Conservation (phyloP, 1,284 basidiomycete genomes). For the Hypsizygus ulmarius region DNA sequence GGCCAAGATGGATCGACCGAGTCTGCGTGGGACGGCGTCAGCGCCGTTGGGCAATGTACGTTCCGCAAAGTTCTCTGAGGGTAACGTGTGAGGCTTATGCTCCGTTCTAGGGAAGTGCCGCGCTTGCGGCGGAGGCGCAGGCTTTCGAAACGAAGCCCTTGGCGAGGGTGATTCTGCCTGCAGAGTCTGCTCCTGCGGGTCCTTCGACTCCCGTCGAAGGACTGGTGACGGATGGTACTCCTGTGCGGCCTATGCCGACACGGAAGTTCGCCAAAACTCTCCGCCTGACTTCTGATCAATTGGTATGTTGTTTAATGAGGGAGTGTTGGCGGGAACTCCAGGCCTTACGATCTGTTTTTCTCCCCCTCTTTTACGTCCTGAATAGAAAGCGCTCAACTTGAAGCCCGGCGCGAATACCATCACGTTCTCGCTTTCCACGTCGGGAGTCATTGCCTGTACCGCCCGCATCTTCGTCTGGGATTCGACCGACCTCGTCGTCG, state of each 20-base stretch:
- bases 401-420: slow-evolving; percentile 90
- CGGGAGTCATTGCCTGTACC: slow-evolving; percentile 83
- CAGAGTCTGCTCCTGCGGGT: slow-evolving; percentile 37
- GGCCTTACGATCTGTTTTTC: background rate
- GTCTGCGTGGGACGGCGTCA: slow-evolving; percentile 28
- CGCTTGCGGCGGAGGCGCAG: background rate
- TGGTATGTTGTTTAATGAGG: slow-evolving; percentile 27
- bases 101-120: background rate
- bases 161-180: slow-evolving; percentile 23
- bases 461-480: slow-evolving; percentile 98
- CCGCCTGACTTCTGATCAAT: slow-evolving; percentile 54
- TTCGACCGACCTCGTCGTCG: slow-evolving; percentile 82
- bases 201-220: slow-evolving; percentile 35
- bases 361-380: background rate
- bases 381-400: slow-evolving; percentile 81
- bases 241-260: slow-evolving; percentile 22
- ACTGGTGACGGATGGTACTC: slow-evolving; percentile 19
- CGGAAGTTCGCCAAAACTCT: slow-evolving; percentile 90
- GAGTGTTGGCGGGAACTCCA: background rate
- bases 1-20: slow-evolving; percentile 24
- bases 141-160: slow-evolving; percentile 8
- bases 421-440: slow-evolving; percentile 93
- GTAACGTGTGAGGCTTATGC: background rate
- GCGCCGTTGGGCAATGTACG: slow-evolving; percentile 24
- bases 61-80: background rate